Evolutionary conservation across 805 yeast genomes (phyloP).

Genomic region (Pichia thaimueangensis): DNA sequence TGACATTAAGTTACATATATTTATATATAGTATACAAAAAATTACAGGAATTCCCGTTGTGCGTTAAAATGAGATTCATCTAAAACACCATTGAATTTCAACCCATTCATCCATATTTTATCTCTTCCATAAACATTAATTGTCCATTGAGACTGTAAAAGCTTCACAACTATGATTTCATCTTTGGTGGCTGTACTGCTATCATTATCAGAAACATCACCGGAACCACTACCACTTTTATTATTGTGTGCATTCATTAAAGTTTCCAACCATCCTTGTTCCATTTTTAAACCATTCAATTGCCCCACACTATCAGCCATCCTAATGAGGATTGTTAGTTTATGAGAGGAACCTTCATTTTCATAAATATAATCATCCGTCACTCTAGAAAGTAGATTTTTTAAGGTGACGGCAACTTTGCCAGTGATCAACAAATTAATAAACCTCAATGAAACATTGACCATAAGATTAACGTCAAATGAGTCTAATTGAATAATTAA

Average conservation of each 20-base stretch:
- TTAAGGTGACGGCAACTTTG: slow-evolving; percentile 22
- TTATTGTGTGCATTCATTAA: slow-evolving; percentile 4
- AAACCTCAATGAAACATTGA: slow-evolving; percentile 28
- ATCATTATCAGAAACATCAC: slow-evolving; percentile 13
- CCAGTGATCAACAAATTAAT: slow-evolving; percentile 20
- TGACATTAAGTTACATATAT: no score
- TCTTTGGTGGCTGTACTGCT: slow-evolving; percentile 4
- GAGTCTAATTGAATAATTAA: slow-evolving; percentile 38
- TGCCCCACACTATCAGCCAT: slow-evolving; percentile 17
- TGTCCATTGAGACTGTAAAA: slow-evolving; percentile 40
- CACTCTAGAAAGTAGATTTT: slow-evolving; percentile 16
- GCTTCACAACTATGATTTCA: slow-evolving; percentile 34
- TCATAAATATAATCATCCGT: slow-evolving; percentile 25
- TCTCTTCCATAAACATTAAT: slow-evolving; percentile 16
- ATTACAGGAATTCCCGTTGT: slow-evolving; percentile 20
- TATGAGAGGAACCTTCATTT: slow-evolving; percentile 10
- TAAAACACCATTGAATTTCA: slow-evolving; percentile 24
- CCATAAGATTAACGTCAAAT: slow-evolving; percentile 27
- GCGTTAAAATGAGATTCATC: slow-evolving; percentile 22
- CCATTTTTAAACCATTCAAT: slow-evolving; percentile 27
- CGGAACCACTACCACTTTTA: slow-evolving; percentile 26
- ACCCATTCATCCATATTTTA: slow-evolving; percentile 24
- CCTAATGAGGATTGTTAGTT: slow-evolving; percentile 20
- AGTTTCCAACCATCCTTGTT: slow-evolving; percentile 24
- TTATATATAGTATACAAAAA: background rate